Base-by-base conservation (phyloP, 2,329 filamentous ascomycete species). In the Emmonsia crescens region DNA sequence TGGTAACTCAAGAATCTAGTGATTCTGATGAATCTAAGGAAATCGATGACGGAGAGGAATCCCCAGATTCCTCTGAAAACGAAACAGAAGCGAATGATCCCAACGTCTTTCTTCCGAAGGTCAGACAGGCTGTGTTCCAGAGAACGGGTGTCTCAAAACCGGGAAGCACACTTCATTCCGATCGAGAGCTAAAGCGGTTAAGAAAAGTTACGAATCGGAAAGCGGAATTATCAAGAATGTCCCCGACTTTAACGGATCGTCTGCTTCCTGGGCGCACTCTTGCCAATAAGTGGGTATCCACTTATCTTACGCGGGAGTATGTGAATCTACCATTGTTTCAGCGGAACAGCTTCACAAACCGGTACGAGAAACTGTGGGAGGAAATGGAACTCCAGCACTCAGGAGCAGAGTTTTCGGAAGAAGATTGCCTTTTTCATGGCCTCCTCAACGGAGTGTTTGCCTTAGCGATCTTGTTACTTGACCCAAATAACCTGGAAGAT, bases 281-380 rank as follows among this genome's bases (percentile, higher is more conserved):
- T 42, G 61, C 64, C 12, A 68, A 70, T 56, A 60, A 42, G 33
- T 59, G 67, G 14, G 42, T 71, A 12, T 59, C 61, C 3, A 58
- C 55, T 2, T 71, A 71, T 33, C 54, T 71, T 29, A 64, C 62
- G 10, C 66, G 64, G 21, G 68, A 71, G 61, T 69, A 67, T 61
- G 68, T 68, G n/a, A 67, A 68, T 48, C 49, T 70, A 27, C 69
- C 69, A 1, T 65, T 71, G 9, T 65, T 71, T 36, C 62, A 68
- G 38, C 62, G 68, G 21, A 5, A 57, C 4, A 54, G 61, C 2
- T 69, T 70, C 29, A 60, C 63, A 24, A 38, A 64, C n/a, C 60
- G 60, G 19, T 69, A 67, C 46, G 59, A 62, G 36, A 42, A 59
- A 21, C 29, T 64, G 10, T n/a, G 36, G 38, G 19, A 21, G 14